These are phyloP conservation scores for barley (Hordeum vulgare) DNA, from an alignment of 176 grass and related monocot species.

Conservation along the genomic window DNA sequence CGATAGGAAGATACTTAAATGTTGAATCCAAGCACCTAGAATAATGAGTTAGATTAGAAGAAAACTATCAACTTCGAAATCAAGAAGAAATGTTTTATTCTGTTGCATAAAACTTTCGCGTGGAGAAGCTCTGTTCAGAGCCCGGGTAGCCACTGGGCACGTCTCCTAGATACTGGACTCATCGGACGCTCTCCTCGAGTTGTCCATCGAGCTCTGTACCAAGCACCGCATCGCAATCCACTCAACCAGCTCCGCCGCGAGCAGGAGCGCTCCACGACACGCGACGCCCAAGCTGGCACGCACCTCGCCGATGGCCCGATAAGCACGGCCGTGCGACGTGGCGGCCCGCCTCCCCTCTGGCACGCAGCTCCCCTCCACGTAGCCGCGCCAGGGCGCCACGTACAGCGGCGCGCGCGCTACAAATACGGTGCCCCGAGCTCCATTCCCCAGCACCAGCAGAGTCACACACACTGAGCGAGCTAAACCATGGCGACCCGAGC, in stretches of 20 bases:
- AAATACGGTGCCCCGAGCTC: neutral
- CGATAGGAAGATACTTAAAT: too few species aligned
- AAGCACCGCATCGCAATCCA: neutral
- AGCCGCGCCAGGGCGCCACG: constrained; percentile 17
- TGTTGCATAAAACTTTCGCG: too few species aligned
- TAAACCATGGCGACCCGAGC: constrained; percentile 29
- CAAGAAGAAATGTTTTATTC: too few species aligned
- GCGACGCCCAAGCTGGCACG: neutral
- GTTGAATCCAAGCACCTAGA: too few species aligned
- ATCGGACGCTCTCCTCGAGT: too few species aligned
- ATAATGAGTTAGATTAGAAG: too few species aligned
- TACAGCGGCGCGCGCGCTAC: neutral
- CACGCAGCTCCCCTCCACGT: constrained; percentile 23
- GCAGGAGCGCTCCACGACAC: neutral
- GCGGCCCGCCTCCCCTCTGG: constrained; percentile 2
- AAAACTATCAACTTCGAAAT: too few species aligned
- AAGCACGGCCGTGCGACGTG: constrained; percentile 34
- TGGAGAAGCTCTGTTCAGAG: neutral
- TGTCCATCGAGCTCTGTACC: neutral
- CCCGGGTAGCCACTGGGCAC: neutral
- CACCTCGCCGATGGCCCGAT: constrained; percentile 12
- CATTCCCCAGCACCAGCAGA: neutral
- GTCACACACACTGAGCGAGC: neutral
- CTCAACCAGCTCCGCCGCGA: neutral
- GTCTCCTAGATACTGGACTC: neutral